phyloP scores from a whole-genome alignment of 352 stramenopile genomes.

The Phytophthora nicotianae region DNA sequence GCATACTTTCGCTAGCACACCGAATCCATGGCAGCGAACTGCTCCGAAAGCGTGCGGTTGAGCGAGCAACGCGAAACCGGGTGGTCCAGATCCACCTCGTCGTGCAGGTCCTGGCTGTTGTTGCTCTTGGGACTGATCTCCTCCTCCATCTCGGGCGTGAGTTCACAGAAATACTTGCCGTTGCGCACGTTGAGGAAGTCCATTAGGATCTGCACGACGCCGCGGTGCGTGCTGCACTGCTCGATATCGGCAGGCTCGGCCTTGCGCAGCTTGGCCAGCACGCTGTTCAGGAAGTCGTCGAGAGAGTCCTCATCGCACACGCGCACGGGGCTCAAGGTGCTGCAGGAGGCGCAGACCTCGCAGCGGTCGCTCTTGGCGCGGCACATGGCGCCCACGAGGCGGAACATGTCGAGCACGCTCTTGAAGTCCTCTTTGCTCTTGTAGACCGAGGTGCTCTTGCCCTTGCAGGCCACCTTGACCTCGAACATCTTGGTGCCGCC shows the following conservation, averaged over 20 bases:
- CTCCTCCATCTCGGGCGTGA: slow-evolving; percentile 40
- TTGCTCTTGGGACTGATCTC: slow-evolving; percentile 24
- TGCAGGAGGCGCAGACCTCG: slow-evolving; percentile 60
- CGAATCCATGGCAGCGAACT: slow-evolving; percentile 79
- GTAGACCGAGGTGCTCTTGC: slow-evolving; percentile 77
- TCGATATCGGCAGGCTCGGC: slow-evolving; percentile 45
- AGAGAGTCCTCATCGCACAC: slow-evolving; percentile 60
- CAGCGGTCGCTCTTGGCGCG: slow-evolving; percentile 55
- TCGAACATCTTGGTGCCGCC: slow-evolving; percentile 84
- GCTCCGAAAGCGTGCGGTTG: slow-evolving; percentile 76
- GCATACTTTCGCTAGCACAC: slow-evolving; percentile 53
- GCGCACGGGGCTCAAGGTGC: slow-evolving; percentile 41
- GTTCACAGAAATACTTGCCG: slow-evolving; percentile 77
- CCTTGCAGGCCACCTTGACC: slow-evolving; percentile 78
- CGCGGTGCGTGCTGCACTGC: slow-evolving; percentile 67
- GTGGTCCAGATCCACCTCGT: slow-evolving; percentile 66
- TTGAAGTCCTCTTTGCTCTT: slow-evolving; percentile 89
- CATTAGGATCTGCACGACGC: slow-evolving; percentile 84
- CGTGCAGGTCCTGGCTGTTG: slow-evolving; percentile 17
- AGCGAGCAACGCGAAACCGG: slow-evolving; percentile 75
- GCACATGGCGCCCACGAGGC: slow-evolving; percentile 75
- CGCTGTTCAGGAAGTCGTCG: slow-evolving; percentile 55
- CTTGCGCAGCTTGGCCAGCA: slow-evolving; percentile 69
- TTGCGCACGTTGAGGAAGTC: slow-evolving; percentile 83
- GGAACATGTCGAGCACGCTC: slow-evolving; percentile 83